phyloP scores from a whole-genome alignment of 352 stramenopile species.

The Pythium sukuiense region DNA sequence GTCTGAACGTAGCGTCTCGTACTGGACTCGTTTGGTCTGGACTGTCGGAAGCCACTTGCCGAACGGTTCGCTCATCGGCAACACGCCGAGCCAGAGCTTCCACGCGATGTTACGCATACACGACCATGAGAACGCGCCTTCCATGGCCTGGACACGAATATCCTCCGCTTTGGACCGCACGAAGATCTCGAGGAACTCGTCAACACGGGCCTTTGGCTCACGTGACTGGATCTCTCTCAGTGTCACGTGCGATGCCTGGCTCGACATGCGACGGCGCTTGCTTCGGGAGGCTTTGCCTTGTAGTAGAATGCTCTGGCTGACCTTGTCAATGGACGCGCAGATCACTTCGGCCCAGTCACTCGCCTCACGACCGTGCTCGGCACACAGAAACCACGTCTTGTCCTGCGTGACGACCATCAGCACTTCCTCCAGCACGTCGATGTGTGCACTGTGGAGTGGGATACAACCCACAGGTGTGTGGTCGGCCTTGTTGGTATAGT shows the following conservation, averaged over 20 bases:
- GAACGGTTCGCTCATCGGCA: conserved; percentile 51
- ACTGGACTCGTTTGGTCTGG: conserved; percentile 42
- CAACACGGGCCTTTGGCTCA: conserved; percentile 43
- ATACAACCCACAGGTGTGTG: conserved; percentile 48
- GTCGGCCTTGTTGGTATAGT: conserved; percentile 51
- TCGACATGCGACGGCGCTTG: conserved; percentile 41
- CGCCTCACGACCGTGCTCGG: conserved; percentile 50
- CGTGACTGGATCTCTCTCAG: conserved; percentile 67
- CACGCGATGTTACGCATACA: conserved; percentile 71
- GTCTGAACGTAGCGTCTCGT: conserved; percentile 34
- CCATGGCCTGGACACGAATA: conserved; percentile 50
- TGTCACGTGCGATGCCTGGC: conserved; percentile 40
- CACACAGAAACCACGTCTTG: conserved; percentile 83
- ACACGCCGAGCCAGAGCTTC: conserved; percentile 69
- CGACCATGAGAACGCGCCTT: conserved; percentile 67
- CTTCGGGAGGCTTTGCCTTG: conserved; percentile 12
- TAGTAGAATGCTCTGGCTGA: conserved; percentile 29
- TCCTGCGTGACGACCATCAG: conserved; percentile 75
- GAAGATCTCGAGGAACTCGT: conserved; percentile 77
- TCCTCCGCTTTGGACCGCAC: conserved; percentile 53
- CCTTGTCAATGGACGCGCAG: conserved; percentile 54
- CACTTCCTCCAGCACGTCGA: conserved; percentile 75
- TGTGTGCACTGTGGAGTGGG: conserved; percentile 56
- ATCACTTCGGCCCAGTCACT: conserved; percentile 67
- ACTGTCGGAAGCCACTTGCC: conserved; percentile 39